Conservation (phyloP, 108 stramenopile genomes). For the Chaetoceros tenuissimus region DNA sequence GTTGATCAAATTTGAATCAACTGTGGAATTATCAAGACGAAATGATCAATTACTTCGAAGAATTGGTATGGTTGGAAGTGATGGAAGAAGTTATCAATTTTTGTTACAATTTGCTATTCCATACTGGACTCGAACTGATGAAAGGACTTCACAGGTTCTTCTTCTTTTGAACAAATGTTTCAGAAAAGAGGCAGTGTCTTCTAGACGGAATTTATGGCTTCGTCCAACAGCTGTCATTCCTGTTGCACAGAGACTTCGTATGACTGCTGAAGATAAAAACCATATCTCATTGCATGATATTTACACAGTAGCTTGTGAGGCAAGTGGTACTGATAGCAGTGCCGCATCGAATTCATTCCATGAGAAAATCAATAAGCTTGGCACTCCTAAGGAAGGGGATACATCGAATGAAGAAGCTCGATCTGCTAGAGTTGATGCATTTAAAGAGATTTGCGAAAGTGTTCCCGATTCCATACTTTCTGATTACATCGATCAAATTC, state of each 20-base stretch:
- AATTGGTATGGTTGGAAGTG: slow-evolving; percentile 75
- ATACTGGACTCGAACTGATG: slow-evolving; percentile 81
- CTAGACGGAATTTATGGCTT: slow-evolving; percentile 47
- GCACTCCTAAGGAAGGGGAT: slow-evolving; percentile 11
- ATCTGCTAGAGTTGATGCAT: slow-evolving; percentile 39
- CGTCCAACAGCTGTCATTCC: slow-evolving; percentile 74
- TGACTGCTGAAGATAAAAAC: slow-evolving; percentile 47
- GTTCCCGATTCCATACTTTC: slow-evolving; percentile 33
- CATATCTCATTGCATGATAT: slow-evolving; percentile 55
- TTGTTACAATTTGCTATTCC: slow-evolving; percentile 74
- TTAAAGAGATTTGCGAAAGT: slow-evolving; percentile 37
- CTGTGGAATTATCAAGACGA: slow-evolving; percentile 43
- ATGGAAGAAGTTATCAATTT: slow-evolving; percentile 66
- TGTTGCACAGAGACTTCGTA: slow-evolving; percentile 75
- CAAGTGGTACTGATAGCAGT: slow-evolving; percentile 8
- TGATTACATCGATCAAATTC: slow-evolving; percentile 24
- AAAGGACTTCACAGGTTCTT: slow-evolving; percentile 63
- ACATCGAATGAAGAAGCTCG: slow-evolving; percentile 11
- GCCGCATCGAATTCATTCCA: slow-evolving; percentile 15
- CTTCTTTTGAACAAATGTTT: slow-evolving; percentile 60
- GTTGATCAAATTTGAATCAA: slow-evolving; percentile 56
- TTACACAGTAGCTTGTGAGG: slow-evolving; percentile 13
- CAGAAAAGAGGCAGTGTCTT: slow-evolving; percentile 36
- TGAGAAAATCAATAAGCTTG: slow-evolving; percentile 23
- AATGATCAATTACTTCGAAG: slow-evolving; percentile 63